Evolutionary conservation across 768 basidiomycete species (phyloP).

Genomic region (Panaeolus cyanescens): DNA sequence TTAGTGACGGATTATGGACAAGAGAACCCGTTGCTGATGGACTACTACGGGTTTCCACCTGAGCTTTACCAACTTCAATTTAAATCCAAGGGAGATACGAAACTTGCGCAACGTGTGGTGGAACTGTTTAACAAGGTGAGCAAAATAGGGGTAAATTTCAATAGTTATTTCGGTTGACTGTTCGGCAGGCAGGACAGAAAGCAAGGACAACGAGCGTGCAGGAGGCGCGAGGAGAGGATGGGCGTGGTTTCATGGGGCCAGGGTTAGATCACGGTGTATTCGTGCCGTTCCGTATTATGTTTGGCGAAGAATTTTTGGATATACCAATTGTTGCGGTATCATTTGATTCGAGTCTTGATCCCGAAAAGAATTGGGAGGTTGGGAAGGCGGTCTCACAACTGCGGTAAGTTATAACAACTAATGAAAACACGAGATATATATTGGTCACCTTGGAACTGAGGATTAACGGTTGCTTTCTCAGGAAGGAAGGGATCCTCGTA

Average conservation of each 20-base stretch:
- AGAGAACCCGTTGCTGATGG: constrained; percentile 73
- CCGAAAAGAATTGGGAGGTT: constrained; percentile 63
- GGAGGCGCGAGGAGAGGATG: constrained; percentile 66
- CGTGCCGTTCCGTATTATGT: constrained; percentile 79
- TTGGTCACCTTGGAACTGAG: constrained; percentile 17
- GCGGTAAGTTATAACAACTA: constrained; percentile 38
- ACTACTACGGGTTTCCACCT: constrained; percentile 70
- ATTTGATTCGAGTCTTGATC: constrained; percentile 60
- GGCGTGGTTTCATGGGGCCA: constrained; percentile 61
- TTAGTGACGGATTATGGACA: constrained; percentile 78
- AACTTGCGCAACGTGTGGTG: constrained; percentile 59
- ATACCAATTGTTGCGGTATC: constrained; percentile 75
- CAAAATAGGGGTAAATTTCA: neutral
- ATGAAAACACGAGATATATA: neutral
- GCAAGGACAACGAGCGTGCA: constrained; percentile 49
- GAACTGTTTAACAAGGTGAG: constrained; percentile 56
- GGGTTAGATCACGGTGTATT: constrained; percentile 83
- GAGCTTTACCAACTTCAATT: constrained; percentile 66
- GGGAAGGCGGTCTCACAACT: constrained; percentile 63
- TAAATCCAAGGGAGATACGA: constrained; percentile 62
- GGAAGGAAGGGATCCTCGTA: constrained; percentile 66
- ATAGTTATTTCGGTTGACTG: neutral
- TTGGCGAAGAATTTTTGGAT: constrained; percentile 60
- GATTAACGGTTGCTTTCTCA: constrained; percentile 24
- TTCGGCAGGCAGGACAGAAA: constrained; percentile 48